Evolutionary conservation across 1,284 basidiomycete genomes (phyloP).

Genomic region (Cryptococcus amylolentus): DNA sequence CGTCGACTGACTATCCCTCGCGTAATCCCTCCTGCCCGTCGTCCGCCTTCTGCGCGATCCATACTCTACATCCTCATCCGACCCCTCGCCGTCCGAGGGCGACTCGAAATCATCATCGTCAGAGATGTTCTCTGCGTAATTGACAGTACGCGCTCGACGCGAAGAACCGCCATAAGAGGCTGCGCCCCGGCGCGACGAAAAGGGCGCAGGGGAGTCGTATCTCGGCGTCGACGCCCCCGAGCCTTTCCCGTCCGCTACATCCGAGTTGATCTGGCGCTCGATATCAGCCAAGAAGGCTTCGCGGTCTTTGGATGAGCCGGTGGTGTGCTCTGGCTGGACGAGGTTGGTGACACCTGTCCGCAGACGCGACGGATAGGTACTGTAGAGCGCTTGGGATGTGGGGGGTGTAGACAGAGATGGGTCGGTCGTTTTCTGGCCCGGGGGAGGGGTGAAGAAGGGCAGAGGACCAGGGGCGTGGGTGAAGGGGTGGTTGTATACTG

Average conservation of each 20-base stretch:
- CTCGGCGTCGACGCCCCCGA: constrained; percentile 27
- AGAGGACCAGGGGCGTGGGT: constrained; percentile 36
- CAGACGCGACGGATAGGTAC: constrained; percentile 85
- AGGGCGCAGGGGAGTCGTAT: constrained; percentile 32
- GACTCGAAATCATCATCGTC: constrained; percentile 71
- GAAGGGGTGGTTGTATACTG: constrained; percentile 19
- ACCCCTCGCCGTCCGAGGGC: constrained; percentile 52
- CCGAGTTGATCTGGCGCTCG: constrained; percentile 9
- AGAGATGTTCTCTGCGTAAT: constrained; percentile 82
- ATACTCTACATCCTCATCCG: constrained; percentile 47
- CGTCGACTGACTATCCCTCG: constrained; percentile 1
- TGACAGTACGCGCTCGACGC: constrained; percentile 63
- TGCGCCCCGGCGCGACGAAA: constrained; percentile 46
- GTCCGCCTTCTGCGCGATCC: constrained; percentile 18
- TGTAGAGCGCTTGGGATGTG: constrained; percentile 65
- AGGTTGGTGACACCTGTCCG: constrained; percentile 87
- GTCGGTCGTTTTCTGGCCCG: constrained; percentile 39
- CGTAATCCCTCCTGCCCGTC: constrained; percentile 7
- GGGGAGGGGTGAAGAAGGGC: constrained; percentile 40
- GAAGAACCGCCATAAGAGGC: constrained; percentile 21
- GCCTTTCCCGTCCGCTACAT: constrained; percentile 18
- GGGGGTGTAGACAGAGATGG: constrained; percentile 31
- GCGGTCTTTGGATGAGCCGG: constrained; percentile 44
- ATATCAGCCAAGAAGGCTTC: constrained; percentile 39
- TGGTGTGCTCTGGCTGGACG: constrained; percentile 73